Percentiles rank a stretch among this genome's conserved stretches.
Conservation (phyloP, 805 yeast species). For the Saturnispora mendoncae region DNA sequence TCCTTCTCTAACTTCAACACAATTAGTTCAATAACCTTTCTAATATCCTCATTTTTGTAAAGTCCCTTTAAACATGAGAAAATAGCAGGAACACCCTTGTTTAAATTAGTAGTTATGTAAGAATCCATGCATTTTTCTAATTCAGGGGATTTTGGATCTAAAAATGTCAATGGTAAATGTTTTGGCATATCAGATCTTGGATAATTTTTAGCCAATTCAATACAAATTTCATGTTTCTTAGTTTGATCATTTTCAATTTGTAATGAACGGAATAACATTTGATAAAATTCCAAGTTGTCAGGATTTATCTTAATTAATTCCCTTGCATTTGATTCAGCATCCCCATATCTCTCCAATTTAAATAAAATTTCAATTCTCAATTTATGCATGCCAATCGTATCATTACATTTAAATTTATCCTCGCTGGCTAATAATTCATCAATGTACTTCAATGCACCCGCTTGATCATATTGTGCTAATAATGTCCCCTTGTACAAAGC, state of each 20-base stretch:
- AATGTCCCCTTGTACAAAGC: conserved; percentile 62
- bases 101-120: conserved; percentile 55
- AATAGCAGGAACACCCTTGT: conserved; percentile 82
- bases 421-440: conserved; percentile 24
- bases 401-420: conserved; percentile 13
- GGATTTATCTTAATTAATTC: conserved; percentile 76
- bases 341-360: conserved; percentile 39
- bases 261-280: conserved; percentile 55
- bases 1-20: conserved; percentile 38
- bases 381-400: conserved; percentile 46
- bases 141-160: conserved; percentile 37
- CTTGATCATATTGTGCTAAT: conserved; percentile 42
- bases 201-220: conserved; percentile 55
- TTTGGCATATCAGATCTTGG: conserved; percentile 79
- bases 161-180: conserved; percentile 67
- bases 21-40: conserved; percentile 39
- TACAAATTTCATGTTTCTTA: conserved; percentile 54
- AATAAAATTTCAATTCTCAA: conserved; percentile 55
- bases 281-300: conserved; percentile 61
- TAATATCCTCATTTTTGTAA: conserved; percentile 40
- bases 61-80: conserved; percentile 80
- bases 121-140: conserved; percentile 36
- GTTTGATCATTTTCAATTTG: conserved; percentile 40
- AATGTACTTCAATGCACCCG: conserved; percentile 55
- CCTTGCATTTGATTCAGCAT: conserved; percentile 64